These are phyloP conservation scores for Tilletia horrida DNA, from an alignment of 1,284 basidiomycete species.

Conservation along the genomic window DNA sequence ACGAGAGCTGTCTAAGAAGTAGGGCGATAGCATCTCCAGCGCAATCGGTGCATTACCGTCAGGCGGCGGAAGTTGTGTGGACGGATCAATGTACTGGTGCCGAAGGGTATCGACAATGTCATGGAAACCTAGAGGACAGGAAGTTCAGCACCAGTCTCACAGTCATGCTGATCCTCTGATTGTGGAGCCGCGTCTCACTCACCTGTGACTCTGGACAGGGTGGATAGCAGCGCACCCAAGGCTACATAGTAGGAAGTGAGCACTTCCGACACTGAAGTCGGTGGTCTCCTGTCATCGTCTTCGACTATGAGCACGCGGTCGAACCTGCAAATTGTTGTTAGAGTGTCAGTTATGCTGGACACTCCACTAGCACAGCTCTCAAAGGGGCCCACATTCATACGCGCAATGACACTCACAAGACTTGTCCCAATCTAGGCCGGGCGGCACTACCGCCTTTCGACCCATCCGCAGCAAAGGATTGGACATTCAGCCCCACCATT, in stretches of 20 bases:
- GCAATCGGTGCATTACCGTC: not conserved
- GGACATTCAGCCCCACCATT: not conserved
- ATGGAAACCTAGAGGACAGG: not conserved
- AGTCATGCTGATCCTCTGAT: not conserved
- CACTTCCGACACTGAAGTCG: not conserved
- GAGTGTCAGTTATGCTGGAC: too few species aligned
- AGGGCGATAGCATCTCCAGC: conserved; percentile 19
- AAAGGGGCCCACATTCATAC: too few species aligned
- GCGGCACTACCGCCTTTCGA: not conserved
- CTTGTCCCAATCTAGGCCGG: not conserved
- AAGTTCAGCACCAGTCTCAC: not conserved
- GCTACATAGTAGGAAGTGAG: conserved; percentile 11
- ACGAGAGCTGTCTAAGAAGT: conserved; percentile 24
- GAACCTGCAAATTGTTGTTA: not conserved
- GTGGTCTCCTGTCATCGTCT: not conserved
- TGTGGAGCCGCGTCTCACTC: not conserved
- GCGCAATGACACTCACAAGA: not conserved
- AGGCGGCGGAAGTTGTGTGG: not conserved
- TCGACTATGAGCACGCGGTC: not conserved
- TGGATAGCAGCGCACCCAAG: not conserved
- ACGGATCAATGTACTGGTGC: conserved; percentile 1
- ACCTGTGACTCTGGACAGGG: not conserved
- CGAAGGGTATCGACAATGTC: not conserved
- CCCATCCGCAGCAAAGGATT: not conserved
- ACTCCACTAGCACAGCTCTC: too few species aligned